phyloP scores from a whole-genome alignment of 2,329 filamentous ascomycete genomes.

The Monascus ruber region DNA sequence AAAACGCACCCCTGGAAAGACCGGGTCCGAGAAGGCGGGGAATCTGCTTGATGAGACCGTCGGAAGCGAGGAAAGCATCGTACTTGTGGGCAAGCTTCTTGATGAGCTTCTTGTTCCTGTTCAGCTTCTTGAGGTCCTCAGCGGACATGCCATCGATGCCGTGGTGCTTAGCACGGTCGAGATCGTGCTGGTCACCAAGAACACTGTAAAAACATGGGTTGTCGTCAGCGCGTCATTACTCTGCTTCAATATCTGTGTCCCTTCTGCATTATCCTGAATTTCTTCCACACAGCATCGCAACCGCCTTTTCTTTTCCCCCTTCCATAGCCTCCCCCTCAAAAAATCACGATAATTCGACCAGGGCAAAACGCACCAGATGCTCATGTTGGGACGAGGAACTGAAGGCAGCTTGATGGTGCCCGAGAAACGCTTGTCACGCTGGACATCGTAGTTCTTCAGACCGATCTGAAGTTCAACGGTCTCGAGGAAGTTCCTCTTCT shows the following conservation, averaged over 20 bases:
- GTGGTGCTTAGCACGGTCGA: slow-evolving; percentile 99
- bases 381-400: slow-evolving; percentile 84
- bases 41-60: slow-evolving; percentile 98
- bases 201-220: slow-evolving; percentile 41
- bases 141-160: slow-evolving; percentile 96
- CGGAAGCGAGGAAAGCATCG: slow-evolving; percentile 97
- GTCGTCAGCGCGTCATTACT: slow-evolving; percentile 7
- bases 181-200: slow-evolving; percentile 92
- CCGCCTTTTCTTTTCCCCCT: neutral
- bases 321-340: neutral
- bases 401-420: slow-evolving; percentile 93
- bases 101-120: slow-evolving; percentile 99
- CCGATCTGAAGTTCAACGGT: slow-evolving; percentile 76
- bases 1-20: slow-evolving; percentile 77
- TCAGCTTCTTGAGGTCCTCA: slow-evolving; percentile 99
- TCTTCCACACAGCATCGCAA: neutral
- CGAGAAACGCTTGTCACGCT: slow-evolving; percentile 99
- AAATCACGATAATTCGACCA: neutral
- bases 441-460: slow-evolving; percentile 97
- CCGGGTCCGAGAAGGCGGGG: slow-evolving; percentile 97
- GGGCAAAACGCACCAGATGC: slow-evolving; percentile 53
- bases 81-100: slow-evolving; percentile 99
- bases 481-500: slow-evolving; percentile 98
- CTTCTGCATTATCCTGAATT: neutral
- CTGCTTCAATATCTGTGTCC: neutral